These are phyloP conservation scores for Pichiaceae sp. DNA, from an alignment of 1,139 yeast species.

Conservation along the genomic window DNA sequence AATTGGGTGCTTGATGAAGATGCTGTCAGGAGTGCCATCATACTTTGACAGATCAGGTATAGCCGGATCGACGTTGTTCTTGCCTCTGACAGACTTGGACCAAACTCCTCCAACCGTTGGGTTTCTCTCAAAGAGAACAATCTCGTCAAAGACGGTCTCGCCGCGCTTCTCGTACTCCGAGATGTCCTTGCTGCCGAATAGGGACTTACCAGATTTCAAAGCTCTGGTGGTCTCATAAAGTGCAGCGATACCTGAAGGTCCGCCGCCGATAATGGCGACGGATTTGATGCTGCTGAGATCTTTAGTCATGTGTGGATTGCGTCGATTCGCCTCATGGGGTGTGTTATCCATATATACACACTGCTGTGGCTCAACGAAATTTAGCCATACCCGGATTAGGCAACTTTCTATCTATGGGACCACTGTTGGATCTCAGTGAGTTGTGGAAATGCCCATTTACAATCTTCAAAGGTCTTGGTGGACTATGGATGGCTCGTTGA, in stretches of 20 bases:
- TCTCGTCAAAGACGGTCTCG: slow-evolving; percentile 20
- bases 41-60: slow-evolving; percentile 8
- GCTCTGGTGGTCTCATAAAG: slow-evolving; percentile 27
- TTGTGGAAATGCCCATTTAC: too few relatives aligned
- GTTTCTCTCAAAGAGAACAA: slow-evolving; percentile 35
- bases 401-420: too few relatives aligned
- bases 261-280: slow-evolving; percentile 44
- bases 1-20: slow-evolving; percentile 9
- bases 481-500: too few relatives aligned
- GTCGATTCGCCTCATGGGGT: background rate
- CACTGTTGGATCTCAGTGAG: too few relatives aligned
- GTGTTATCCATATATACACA: background rate
- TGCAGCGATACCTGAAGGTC: slow-evolving; percentile 42
- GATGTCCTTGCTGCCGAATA: slow-evolving; percentile 8
- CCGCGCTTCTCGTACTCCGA: slow-evolving; percentile 6
- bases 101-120: slow-evolving; percentile 38
- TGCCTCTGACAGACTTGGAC: slow-evolving; percentile 16
- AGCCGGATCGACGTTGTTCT: slow-evolving; percentile 21
- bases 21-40: slow-evolving; percentile 4
- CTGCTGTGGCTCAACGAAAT: background rate
- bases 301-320: background rate
- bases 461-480: too few relatives aligned
- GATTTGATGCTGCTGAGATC: slow-evolving; percentile 13
- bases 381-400: background rate
- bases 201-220: slow-evolving; percentile 6